Conservation (phyloP, 441 rosid genomes). For the Gossypium davidsonii region DNA sequence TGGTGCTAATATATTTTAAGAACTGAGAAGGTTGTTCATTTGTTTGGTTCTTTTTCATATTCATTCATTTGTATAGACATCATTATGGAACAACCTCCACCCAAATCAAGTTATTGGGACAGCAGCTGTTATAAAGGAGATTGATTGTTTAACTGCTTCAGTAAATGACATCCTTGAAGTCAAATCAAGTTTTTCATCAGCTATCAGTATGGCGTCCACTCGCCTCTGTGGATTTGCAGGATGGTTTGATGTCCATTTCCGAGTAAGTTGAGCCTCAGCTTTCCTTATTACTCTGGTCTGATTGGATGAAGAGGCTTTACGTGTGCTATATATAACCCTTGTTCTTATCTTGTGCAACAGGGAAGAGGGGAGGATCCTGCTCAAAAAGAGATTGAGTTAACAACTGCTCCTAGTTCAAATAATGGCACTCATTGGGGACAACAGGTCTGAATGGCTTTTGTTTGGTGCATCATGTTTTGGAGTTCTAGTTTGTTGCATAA, state of each 20-base stretch:
- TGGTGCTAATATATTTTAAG: not conserved
- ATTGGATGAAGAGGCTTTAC: conserved; percentile 3
- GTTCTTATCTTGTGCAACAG: conserved; percentile 32
- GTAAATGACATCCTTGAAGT: conserved; percentile 64
- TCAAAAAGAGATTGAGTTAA: conserved; percentile 67
- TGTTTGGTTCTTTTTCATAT: not conserved
- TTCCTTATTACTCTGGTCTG: not conserved
- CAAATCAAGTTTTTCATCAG: conserved; percentile 48
- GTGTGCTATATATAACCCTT: conserved; percentile 4
- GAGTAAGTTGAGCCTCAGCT: conserved; percentile 44
- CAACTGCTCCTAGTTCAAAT: conserved; percentile 78
- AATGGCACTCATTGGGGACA: conserved; percentile 96
- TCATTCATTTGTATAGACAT: conserved; percentile 43
- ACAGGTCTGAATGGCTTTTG: conserved; percentile 46
- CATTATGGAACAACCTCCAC: conserved; percentile 90
- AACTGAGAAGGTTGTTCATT: conserved; percentile 6
- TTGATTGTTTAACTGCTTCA: conserved; percentile 79
- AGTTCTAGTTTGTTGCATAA: not conserved
- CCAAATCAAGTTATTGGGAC: conserved; percentile 83
- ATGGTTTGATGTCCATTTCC: conserved; percentile 97
- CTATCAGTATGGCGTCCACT: conserved; percentile 37
- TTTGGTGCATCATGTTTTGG: not conserved
- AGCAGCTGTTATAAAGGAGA: conserved; percentile 61
- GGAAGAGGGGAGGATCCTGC: conserved; percentile 76
- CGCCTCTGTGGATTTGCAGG: conserved; percentile 82